Base-by-base conservation (phyloP, 768 basidiomycete genomes). In the Amanita fuliginea region DNA sequence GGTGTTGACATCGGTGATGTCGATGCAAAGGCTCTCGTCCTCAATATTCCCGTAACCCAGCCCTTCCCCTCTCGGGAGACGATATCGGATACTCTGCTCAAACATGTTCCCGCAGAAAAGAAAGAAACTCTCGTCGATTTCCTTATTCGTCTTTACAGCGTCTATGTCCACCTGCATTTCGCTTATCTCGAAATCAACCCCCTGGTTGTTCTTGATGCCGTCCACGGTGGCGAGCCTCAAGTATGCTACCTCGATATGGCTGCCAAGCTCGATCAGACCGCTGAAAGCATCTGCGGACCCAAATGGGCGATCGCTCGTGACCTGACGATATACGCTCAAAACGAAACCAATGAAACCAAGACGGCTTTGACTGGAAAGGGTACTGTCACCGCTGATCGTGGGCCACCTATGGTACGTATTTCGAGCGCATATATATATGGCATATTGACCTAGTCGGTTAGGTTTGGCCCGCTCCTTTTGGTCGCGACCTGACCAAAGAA, bases 101-200 rank as follows among this genome's bases (percentile, higher is more conserved):
- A 74, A 22, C 77, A 93, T 58, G 94, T 97, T 46, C 80, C 87
- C n/a, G 75, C 73, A 2, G 78, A 70, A 47, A 92, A 92, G 75
- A 84, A 88, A 68, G 87, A 93, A 54, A 88, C 90, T 30, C 83
- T 98, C 53, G 79, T 87, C 59, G 94, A 98, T 72, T 99, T 97
- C 72, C 75, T 99, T 62, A 75, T 86, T 67, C 80, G 94, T 53
- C 82, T 98, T 24, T 98, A 99, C 80, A 83, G 84, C 54, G 92
- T 97, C 60, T 98, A 98, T 66, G 94, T 93, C 57, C 93, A 99
- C 66, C 86, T 98, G 47, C 96, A 99, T 76, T 99, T 97, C 64
- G 92, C 96, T 18, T 98, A 99, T 73, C 90, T 99, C 62, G 95
- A 98, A 71, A 99, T 99, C 70, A 99, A 98, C 78, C 96, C 96